Conservation (phyloP, 192 early-diverging fungal species). For the Coemansia sp. region DNA sequence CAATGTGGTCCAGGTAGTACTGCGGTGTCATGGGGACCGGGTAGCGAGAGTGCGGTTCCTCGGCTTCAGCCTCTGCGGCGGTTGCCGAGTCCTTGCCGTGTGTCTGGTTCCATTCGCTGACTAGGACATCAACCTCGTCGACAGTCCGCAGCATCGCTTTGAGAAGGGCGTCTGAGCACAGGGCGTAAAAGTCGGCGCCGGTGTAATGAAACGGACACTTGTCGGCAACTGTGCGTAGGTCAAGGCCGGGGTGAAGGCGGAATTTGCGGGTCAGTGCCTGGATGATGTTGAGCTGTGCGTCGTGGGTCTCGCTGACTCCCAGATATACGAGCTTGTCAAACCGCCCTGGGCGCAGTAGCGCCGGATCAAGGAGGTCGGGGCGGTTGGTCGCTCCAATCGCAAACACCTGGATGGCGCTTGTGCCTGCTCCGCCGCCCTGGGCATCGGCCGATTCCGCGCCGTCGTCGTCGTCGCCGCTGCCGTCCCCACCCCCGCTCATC, state of each 20-base stretch:
- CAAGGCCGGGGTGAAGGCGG: slow-evolving; percentile 71
- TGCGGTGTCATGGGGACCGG: slow-evolving; percentile 73
- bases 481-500: slow-evolving; percentile 58
- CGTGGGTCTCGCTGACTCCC: slow-evolving; percentile 88
- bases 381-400: slow-evolving; percentile 98
- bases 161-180: slow-evolving; percentile 95
- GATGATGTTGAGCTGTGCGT: slow-evolving; percentile 80
- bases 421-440: slow-evolving; percentile 36
- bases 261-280: slow-evolving; percentile 95
- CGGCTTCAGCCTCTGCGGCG: slow-evolving; percentile 6
- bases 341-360: slow-evolving; percentile 88
- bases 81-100: slow-evolving; percentile 19
- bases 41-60: slow-evolving; percentile 1
- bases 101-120: slow-evolving; percentile 41
- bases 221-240: slow-evolving; percentile 70
- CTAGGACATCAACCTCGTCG: slow-evolving; percentile 55
- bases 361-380: slow-evolving; percentile 92
- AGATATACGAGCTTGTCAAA: slow-evolving; percentile 98
- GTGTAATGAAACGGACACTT: slow-evolving; percentile 89
- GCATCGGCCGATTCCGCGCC: slow-evolving; percentile 30
- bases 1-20: slow-evolving; percentile 87
- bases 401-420: slow-evolving; percentile 66
- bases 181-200: slow-evolving; percentile 97
- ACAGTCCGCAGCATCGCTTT: slow-evolving; percentile 93
- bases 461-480: slow-evolving; percentile 7